Evolutionary conservation across 768 basidiomycete species (phyloP), one percentile per base, ranked within the genome.

Genomic region (Chalciporus chontae): DNA sequence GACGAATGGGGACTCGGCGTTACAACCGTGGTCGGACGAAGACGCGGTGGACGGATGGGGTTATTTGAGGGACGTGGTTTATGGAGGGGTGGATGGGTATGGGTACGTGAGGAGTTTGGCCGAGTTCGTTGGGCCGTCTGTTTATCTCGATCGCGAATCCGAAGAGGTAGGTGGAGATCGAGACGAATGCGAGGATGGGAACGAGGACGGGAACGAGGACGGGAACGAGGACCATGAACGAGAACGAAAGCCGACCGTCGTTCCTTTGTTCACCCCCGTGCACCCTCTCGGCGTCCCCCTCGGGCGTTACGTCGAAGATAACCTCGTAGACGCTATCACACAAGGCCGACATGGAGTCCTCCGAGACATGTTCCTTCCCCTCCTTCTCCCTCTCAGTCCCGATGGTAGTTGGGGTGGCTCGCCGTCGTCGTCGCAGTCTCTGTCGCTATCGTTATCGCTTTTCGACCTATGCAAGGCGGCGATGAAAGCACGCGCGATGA

Each of bases 71-170:
- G 85, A 89, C 60, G 61, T 88, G n/a, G 87, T 90, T 0, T 90
- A 90, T 60, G 88, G 89, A 0, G 87, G 89, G 40, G 73, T 81
- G 0, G 86, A 88, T 48, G 88, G 89, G 2, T 67, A 82, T 23
- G 88, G 88, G 5, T 90, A 90, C 63, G 77, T 84, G 45, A 74
- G 84, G 52, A 90, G 89, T 62, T 58, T 91, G 47, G 87, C 87
- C 21, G 84, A 87, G 65, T 91, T 90, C 54, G 73, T 84, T 27
- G 62, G 70, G 5, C 61, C 64, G 15, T 60, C 71, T 19, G 44
- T 43, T 39, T 48, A 59, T 19, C 50, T 59, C 48, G 3, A 43
- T 5, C 18, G 4, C 14, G 43, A 13, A 10, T 13, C 10, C 17
- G 18, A 18, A 8, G 15, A 14, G 29, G 9, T 32, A 17, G 27